phyloP scores from a whole-genome alignment of 202 grass and related monocot species.

The Dendrocalamus latiflorus region DNA sequence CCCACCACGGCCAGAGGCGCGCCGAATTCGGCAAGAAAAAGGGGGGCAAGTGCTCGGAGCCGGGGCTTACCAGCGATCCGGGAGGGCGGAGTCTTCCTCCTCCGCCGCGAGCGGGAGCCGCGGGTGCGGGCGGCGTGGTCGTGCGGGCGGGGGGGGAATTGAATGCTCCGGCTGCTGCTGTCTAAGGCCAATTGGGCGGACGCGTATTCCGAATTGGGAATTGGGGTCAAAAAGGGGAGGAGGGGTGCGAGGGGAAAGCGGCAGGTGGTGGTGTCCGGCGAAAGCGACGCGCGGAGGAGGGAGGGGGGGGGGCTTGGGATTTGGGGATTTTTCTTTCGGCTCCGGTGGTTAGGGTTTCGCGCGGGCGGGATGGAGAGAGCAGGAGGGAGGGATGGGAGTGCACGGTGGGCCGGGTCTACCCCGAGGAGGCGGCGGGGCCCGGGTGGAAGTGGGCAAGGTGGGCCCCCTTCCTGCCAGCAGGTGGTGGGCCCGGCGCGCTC shows the following conservation, averaged over 20 bases:
- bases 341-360: conserved; percentile 29
- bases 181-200: not conserved
- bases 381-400: not conserved
- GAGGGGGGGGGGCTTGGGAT: not conserved
- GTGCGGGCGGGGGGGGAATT: conserved; percentile 14
- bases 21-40: not conserved
- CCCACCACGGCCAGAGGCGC: too few species aligned
- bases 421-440: not conserved
- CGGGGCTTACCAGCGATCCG: conserved; percentile 25
- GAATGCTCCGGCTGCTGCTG: not conserved
- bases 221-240: conserved; percentile 17
- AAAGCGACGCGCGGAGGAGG: conserved; percentile 38
- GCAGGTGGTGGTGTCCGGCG: too few species aligned
- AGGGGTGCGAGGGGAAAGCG: conserved; percentile 32
- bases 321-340: conserved; percentile 1
- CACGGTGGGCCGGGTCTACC: conserved; percentile 24
- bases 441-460: too few species aligned
- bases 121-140: not conserved
- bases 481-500: not conserved
- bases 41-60: too few species aligned
- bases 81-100: not conserved
- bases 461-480: too few species aligned
- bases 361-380: too few species aligned
- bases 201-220: conserved; percentile 19
- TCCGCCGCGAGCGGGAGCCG: not conserved